phyloP scores from a whole-genome alignment of 805 yeast species.

The Candida insectorum region DNA sequence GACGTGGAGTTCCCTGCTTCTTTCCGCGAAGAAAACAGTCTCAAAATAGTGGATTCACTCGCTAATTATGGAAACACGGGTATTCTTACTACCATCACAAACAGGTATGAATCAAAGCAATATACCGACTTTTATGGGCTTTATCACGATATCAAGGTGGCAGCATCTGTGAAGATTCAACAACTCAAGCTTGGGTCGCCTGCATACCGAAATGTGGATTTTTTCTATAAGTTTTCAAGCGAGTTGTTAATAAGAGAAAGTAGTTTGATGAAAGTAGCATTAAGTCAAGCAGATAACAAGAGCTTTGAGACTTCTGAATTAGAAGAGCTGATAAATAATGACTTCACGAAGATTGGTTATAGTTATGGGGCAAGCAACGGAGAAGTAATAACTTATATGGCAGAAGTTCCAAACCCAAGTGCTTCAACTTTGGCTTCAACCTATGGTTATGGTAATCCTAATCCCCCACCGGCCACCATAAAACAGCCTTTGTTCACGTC shows the following conservation, averaged over 20 bases:
- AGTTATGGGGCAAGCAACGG: constrained; percentile 50
- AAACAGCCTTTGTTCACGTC: constrained; percentile 82
- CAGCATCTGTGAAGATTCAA: constrained; percentile 47
- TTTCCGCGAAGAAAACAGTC: constrained; percentile 46
- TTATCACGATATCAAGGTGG: constrained; percentile 65
- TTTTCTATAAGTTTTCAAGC: constrained; percentile 57
- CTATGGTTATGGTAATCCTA: constrained; percentile 10
- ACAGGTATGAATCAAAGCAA: constrained; percentile 32
- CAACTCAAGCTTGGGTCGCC: constrained; percentile 47
- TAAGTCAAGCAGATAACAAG: constrained; percentile 8
- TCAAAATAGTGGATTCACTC: constrained; percentile 39
- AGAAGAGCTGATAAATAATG: constrained; percentile 48
- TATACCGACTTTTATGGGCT: constrained; percentile 53
- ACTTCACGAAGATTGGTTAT: constrained; percentile 58
- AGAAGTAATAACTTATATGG: constrained; percentile 50
- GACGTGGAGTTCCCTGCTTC: constrained; percentile 36
- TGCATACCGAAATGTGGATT: constrained; percentile 53
- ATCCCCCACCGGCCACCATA: constrained; percentile 41
- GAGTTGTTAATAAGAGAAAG: constrained; percentile 65
- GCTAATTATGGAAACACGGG: constrained; percentile 27
- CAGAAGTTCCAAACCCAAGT: constrained; percentile 30
- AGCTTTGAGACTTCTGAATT: constrained; percentile 12
- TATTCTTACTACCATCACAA: constrained; percentile 42
- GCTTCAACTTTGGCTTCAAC: constrained; percentile 13
- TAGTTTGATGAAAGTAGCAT: constrained; percentile 37